These are phyloP conservation scores for Pharnaceum exiguum DNA, from an alignment of 148 eudicot species.

Conservation along the genomic window DNA sequence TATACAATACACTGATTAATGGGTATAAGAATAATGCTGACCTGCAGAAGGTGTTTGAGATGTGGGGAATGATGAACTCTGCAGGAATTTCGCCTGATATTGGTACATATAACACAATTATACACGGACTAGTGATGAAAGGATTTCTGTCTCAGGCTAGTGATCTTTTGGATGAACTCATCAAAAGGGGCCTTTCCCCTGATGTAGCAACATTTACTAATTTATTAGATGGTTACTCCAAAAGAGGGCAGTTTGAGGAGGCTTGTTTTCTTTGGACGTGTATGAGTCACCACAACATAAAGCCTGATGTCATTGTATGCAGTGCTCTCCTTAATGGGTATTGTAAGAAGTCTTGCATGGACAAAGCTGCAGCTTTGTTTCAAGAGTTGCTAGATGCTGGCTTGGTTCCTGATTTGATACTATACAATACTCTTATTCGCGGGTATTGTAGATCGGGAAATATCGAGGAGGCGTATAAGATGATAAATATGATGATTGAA, in stretches of 20 bases:
- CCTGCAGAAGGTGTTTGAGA: conserved; percentile 33
- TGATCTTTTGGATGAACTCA: conserved; percentile 34
- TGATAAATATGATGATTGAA: conserved; percentile 34
- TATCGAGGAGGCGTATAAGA: conserved; percentile 28
- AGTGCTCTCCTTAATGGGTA: conserved; percentile 48
- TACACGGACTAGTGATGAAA: conserved; percentile 31
- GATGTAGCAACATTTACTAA: conserved; percentile 37
- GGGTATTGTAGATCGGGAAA: conserved; percentile 43
- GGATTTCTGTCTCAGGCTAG: conserved; percentile 43
- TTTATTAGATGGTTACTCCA: conserved; percentile 31
- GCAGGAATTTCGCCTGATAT: conserved; percentile 34
- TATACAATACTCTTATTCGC: conserved; percentile 45
- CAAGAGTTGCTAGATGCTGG: conserved; percentile 30
- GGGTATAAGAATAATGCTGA: conserved; percentile 40
- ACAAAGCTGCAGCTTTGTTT: conserved; percentile 39
- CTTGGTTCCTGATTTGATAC: conserved; percentile 38
- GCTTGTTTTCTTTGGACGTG: conserved; percentile 37
- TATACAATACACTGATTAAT: conserved; percentile 37
- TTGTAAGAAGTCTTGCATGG: conserved; percentile 38
- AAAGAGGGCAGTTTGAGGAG: conserved; percentile 36
- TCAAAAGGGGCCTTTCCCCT: conserved; percentile 36
- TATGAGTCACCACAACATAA: conserved; percentile 28
- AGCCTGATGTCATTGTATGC: conserved; percentile 48
- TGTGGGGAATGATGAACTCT: conserved; percentile 34
- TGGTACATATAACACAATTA: conserved; percentile 40